These are phyloP conservation scores for Xenoacremonium recifei DNA, from an alignment of 2,329 filamentous ascomycete species.

Conservation along the genomic window DNA sequence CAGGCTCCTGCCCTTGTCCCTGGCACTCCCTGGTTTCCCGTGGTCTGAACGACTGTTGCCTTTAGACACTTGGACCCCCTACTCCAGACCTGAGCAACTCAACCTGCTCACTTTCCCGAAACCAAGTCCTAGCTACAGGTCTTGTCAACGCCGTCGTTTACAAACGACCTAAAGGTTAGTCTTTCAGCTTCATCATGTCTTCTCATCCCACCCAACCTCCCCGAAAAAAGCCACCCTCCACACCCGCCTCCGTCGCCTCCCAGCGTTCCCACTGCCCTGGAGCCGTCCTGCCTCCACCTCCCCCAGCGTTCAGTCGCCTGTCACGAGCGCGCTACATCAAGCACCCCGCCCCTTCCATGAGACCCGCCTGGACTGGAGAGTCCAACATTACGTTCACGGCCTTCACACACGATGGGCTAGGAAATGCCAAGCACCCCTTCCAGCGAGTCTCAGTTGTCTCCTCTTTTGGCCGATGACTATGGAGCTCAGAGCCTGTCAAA, in stretches of 20 bases:
- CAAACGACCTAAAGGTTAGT: too few relatives aligned
- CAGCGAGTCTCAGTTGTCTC: conserved; percentile 13
- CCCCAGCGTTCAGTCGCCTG: conserved; percentile 22
- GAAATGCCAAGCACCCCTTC: too few relatives aligned
- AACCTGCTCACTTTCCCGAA: too few relatives aligned
- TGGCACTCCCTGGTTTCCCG: too few relatives aligned
- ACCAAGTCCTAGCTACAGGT: too few relatives aligned
- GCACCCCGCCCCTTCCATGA: conserved; percentile 29
- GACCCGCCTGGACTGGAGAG: conserved; percentile 24
- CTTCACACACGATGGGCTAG: too few relatives aligned
- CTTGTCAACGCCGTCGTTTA: too few relatives aligned
- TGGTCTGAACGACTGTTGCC: too few relatives aligned
- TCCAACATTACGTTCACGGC: too few relatives aligned
- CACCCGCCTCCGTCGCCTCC: conserved; percentile 1
- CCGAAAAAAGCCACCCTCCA: background rate
- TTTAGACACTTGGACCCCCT: too few relatives aligned
- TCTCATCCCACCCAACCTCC: background rate
- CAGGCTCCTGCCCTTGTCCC: too few relatives aligned
- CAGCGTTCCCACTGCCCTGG: conserved; percentile 4
- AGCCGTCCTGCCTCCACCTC: conserved; percentile 8
- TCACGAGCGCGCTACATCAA: conserved; percentile 32
- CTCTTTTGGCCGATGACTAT: conserved; percentile 14
- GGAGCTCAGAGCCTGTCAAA: conserved; percentile 14
- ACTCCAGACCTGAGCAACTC: too few relatives aligned
- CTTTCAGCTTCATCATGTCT: background rate